phyloP scores from a whole-genome alignment of 768 basidiomycete species.

The Guyanaporus albipodus region DNA sequence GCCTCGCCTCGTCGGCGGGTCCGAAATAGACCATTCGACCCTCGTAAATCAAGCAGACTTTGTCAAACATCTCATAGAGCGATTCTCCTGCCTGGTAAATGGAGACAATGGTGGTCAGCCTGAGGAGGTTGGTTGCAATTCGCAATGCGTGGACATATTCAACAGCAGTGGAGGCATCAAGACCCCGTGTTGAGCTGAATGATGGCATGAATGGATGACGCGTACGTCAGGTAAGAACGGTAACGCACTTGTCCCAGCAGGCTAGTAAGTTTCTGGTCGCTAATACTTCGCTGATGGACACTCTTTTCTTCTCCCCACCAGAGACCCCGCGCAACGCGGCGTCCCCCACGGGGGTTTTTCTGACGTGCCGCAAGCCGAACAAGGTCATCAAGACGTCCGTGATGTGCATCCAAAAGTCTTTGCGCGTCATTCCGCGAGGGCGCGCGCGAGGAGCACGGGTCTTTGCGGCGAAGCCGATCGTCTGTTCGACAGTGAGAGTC shows the following conservation, averaged over 20 bases:
- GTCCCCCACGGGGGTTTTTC: constrained; percentile 76
- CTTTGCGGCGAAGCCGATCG: constrained; percentile 63
- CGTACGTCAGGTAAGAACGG: constrained; percentile 23
- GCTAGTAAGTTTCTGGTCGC: constrained; percentile 70
- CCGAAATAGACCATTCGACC: constrained; percentile 62
- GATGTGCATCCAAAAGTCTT: constrained; percentile 15
- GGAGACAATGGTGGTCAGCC: constrained; percentile 64
- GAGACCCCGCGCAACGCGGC: constrained; percentile 69
- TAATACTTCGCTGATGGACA: constrained; percentile 70
- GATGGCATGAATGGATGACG: constrained; percentile 53
- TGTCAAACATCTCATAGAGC: constrained; percentile 64
- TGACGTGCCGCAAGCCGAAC: constrained; percentile 73
- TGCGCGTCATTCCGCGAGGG: constrained; percentile 38
- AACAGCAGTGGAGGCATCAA: constrained; percentile 67
- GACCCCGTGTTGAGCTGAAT: constrained; percentile 59
- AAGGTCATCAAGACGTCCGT: constrained; percentile 56
- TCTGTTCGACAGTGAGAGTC: constrained; percentile 75
- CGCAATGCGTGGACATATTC: constrained; percentile 72
- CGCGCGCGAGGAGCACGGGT: constrained; percentile 64
- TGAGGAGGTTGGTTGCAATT: constrained; percentile 56
- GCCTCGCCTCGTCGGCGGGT: constrained; percentile 45
- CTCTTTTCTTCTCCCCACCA: constrained; percentile 80
- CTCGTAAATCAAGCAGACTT: constrained; percentile 61
- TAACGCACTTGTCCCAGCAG: constrained; percentile 64
- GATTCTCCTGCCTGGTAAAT: constrained; percentile 83